Conservation (phyloP, 345 rosid genomes). For the Salix suchowensis region DNA sequence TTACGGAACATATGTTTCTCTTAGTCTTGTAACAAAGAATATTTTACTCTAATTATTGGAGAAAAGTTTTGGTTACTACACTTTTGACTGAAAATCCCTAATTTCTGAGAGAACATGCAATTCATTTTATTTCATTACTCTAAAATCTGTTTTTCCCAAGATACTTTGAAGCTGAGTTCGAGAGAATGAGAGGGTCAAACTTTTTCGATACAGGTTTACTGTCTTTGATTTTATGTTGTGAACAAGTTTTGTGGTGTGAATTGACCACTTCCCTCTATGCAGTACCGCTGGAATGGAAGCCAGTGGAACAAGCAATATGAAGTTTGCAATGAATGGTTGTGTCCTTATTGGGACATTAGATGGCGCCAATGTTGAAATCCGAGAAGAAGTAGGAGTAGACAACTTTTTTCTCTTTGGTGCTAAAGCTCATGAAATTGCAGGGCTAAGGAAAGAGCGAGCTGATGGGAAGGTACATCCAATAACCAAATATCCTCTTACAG, state of each 20-base stretch:
- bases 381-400: slow-evolving; percentile 76
- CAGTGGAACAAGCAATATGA: slow-evolving; percentile 94
- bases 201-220: neutral
- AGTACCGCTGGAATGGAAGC: slow-evolving; percentile 98
- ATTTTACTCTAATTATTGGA: neutral
- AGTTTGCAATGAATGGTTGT: slow-evolving; percentile 85
- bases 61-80: neutral
- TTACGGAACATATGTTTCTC: neutral
- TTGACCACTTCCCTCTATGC: neutral
- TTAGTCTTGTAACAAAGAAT: neutral
- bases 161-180: neutral
- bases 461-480: slow-evolving; percentile 53
- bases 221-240: neutral
- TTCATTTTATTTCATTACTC: neutral
- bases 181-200: neutral
- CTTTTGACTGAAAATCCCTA: neutral
- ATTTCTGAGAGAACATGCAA: neutral
- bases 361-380: slow-evolving; percentile 82
- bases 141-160: neutral
- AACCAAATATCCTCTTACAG: neutral
- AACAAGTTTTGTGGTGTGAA: slow-evolving; percentile 2
- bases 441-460: slow-evolving; percentile 66
- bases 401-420: slow-evolving; percentile 87
- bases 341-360: slow-evolving; percentile 75
- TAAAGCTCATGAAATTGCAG: slow-evolving; percentile 60